Evolutionary conservation across 192 early-diverging fungal species (phyloP), one percentile per base, ranked within the genome.

Genomic region (Coemansia sp.): DNA sequence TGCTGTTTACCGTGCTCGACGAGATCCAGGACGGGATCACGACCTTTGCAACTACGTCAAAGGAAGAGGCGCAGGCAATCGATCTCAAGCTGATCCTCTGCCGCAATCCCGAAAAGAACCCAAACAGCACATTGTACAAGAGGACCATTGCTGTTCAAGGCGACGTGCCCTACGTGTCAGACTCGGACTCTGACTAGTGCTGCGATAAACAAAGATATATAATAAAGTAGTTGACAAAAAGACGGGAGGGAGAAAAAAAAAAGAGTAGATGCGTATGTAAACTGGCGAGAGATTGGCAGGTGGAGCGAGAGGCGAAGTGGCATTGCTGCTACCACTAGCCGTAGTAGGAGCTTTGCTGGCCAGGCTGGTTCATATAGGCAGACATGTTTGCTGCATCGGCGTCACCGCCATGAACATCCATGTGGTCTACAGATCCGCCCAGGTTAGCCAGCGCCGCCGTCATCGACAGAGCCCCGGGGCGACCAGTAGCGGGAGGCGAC

Each of bases 61-160:
- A 75, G 8, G 83, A 87, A 7, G 72, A 82, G 25, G 90, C 86
- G 3, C 83, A 73, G 61, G 75, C 72, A 18, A 88, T 90, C 53
- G 89, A 93, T 70, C 79, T 77, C 43, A 76, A 85, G 14, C 70
- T 93, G 2, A 87, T 82, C 36, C 69, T 82, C 18, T 91, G 89
- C 61, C 83, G 83, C 59, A 91, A 93, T 64, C 91, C 91, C 9
- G 90, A 86, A 64, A 90, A 88, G 64, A 89, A 91, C 53, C 88
- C 90, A 0, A 84, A 84, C 6, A 88, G 87, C 59, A 77, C 70
- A 31, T 62, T 91, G 79, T 89, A 84, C 66, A 77, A 77, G 59
- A 76, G 71, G 62, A 77, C 72, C 33, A 64, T 43, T 14, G 69
- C 65, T 8, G 65, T 59, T 28, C 68, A 73, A 55, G 65, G 33